Evolutionary conservation across 2,329 filamentous ascomycete genomes (phyloP).

Genomic region (Setomelanomma holmii): DNA sequence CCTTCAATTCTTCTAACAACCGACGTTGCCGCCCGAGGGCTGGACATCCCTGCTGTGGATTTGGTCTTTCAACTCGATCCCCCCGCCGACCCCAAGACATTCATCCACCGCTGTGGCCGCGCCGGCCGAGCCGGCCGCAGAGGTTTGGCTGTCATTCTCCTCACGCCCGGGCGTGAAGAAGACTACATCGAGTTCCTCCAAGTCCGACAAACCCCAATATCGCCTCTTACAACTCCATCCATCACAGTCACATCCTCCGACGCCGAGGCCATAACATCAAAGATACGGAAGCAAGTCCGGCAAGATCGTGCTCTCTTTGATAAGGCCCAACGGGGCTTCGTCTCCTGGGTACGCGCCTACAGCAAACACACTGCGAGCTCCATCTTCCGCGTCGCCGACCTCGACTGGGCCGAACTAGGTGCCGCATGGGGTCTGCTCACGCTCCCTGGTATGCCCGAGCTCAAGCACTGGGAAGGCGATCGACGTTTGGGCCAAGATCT

Average conservation of each 20-base stretch:
- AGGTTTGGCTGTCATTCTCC: conserved; percentile 83
- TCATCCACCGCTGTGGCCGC: conserved; percentile 70
- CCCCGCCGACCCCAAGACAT: conserved; percentile 85
- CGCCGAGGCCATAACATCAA: conserved; percentile 63
- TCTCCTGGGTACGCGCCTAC: conserved; percentile 92
- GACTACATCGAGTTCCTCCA: conserved; percentile 89
- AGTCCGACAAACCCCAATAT: conserved; percentile 84
- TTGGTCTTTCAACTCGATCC: conserved; percentile 89
- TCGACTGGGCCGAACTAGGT: conserved; percentile 85
- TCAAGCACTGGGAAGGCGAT: conserved; percentile 57
- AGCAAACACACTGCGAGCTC: conserved; percentile 88
- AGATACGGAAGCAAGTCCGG: conserved; percentile 67
- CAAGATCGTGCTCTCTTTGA: conserved; percentile 76
- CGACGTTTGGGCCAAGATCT: conserved; percentile 49
- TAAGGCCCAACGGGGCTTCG: conserved; percentile 89
- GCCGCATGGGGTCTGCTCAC: conserved; percentile 85
- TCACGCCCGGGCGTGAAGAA: conserved; percentile 84
- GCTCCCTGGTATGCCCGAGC: conserved; percentile 92
- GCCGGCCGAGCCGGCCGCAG: conserved; percentile 70
- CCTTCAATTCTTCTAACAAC: conserved; percentile 89
- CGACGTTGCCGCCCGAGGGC: conserved; percentile 86
- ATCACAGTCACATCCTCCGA: conserved; percentile 67
- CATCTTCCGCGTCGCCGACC: conserved; percentile 82
- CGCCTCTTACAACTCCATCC: conserved; percentile 64
- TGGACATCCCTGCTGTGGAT: conserved; percentile 92